Evolutionary conservation across 2,329 filamentous ascomycete genomes (phyloP), one percentile per base, ranked within the genome.

Genomic region (Monilinia fructigena): DNA sequence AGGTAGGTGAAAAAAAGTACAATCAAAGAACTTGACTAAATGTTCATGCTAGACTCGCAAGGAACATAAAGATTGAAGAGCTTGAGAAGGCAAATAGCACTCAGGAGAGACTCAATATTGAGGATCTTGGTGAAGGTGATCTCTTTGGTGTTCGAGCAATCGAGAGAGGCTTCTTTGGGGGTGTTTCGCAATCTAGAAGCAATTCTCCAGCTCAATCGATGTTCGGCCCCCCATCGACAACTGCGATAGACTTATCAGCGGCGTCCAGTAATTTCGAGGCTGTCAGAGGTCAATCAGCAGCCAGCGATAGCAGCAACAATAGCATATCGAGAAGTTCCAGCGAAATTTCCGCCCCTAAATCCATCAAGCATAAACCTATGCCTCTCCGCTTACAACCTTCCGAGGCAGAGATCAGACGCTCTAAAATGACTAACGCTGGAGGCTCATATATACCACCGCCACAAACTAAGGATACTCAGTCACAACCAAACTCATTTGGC

Each of bases 91-190:
- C 59, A 47, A 62, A 56, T n/a, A 66, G 54, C 26, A 53, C 53
- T 7, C 42, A 55, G 5, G 65, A 66, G 59, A 63, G 40, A 26
- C 53, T 64, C 18, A 63, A 66, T 23, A 14, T 64, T 47, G 55
- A 63, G 31, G 59, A 66, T 11, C 60, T 66, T 18, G 65, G 58
- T 48, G 59, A 63, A 56, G 65, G 60, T 14, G 65, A 70, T 70
- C 66, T 70, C 28, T 70, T 70, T 55, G 69, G 69, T 42, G 58
- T 70, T 28, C 55, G 68, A 66, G 69, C 69, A n/a, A 66, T 70
- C 31, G 67, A 70, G 23, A 52, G 56, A 31, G 69, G 69, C 8
- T 70, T 61, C 40, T 70, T 60, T 31, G 69, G 69, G 10, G 69
- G 69, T 20, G 69, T 70, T 14, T 53, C 69, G 35, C 69, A 70